These are phyloP conservation scores for Butyriboletus loyo DNA, from an alignment of 768 basidiomycete genomes.

Conservation along the genomic window DNA sequence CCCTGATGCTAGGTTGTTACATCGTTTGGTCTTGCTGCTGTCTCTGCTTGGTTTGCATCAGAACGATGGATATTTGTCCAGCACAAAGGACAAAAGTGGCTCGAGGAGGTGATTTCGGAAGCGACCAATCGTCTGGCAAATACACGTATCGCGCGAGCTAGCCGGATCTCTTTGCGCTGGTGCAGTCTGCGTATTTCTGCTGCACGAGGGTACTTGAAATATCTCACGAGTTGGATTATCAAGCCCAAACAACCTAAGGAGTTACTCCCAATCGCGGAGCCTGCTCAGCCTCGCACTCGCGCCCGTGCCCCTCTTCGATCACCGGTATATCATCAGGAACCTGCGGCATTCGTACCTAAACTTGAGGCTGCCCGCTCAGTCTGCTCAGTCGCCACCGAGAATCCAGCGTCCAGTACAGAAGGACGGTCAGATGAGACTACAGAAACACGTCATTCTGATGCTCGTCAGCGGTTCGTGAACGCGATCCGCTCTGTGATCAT, in stretches of 20 bases:
- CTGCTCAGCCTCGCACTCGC: slow-evolving; percentile 15
- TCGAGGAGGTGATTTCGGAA: slow-evolving; percentile 42
- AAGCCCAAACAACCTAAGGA: slow-evolving; percentile 22
- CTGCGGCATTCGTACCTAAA: slow-evolving; percentile 13
- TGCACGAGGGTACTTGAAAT: slow-evolving; percentile 21
- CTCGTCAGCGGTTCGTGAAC: slow-evolving; percentile 38
- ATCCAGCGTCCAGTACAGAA: slow-evolving; percentile 25
- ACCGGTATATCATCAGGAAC: slow-evolving; percentile 21
- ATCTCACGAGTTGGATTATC: slow-evolving; percentile 24
- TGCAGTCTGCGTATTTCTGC: slow-evolving; percentile 19
- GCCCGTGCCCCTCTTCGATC: slow-evolving; percentile 9
- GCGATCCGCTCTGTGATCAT: slow-evolving; percentile 48
- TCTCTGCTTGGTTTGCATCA: slow-evolving; percentile 52
- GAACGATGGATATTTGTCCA: slow-evolving; percentile 48
- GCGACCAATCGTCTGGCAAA: slow-evolving; percentile 25
- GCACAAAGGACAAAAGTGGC: slow-evolving; percentile 51
- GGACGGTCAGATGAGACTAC: slow-evolving; percentile 28
- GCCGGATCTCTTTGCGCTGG: slow-evolving; percentile 26
- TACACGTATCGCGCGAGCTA: slow-evolving; percentile 24
- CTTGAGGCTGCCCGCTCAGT: slow-evolving; percentile 26
- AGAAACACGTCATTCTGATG: slow-evolving; percentile 25
- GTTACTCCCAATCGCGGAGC: slow-evolving; percentile 22
- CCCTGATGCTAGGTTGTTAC: slow-evolving; percentile 30
- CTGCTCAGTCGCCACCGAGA: slow-evolving; percentile 26
- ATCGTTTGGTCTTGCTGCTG: slow-evolving; percentile 45